Evolutionary conservation across 169 alveolate genomes (phyloP).

Genomic region (Neospora caninum): DNA sequence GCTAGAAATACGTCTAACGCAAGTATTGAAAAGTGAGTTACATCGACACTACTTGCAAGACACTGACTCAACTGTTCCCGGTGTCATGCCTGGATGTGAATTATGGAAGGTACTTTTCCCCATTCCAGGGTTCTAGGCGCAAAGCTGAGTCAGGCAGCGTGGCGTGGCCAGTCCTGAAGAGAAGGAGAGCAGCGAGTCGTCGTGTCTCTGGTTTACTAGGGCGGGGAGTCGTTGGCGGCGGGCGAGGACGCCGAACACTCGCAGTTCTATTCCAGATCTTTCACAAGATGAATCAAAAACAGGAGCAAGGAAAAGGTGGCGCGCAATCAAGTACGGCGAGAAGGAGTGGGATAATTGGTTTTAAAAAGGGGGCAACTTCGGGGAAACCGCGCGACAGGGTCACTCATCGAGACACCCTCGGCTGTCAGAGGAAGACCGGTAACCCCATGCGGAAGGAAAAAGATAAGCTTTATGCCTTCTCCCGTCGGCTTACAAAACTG

Average conservation of each 20-base stretch:
- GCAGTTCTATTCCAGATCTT: neutral
- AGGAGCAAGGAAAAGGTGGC: neutral
- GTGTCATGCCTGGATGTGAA: too few relatives aligned
- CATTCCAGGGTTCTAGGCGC: too few relatives aligned
- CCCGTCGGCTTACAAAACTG: constrained; percentile 40
- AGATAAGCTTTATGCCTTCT: neutral
- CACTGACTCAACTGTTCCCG: too few relatives aligned
- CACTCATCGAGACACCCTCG: neutral
- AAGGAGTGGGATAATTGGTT: neutral
- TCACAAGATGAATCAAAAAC: neutral
- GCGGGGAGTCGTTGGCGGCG: neutral
- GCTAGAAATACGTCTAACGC: too few relatives aligned
- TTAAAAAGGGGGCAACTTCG: neutral
- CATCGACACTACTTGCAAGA: too few relatives aligned
- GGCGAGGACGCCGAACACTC: neutral
- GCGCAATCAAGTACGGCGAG: neutral
- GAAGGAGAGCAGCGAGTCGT: too few relatives aligned
- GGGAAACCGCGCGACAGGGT: neutral
- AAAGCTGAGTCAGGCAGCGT: too few relatives aligned
- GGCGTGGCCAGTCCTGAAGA: too few relatives aligned
- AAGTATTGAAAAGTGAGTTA: too few relatives aligned
- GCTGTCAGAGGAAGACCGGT: neutral
- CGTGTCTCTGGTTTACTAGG: neutral
- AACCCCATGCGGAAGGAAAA: neutral
- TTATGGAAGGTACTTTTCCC: too few relatives aligned